Base-by-base conservation (phyloP, 192 early-diverging fungal genomes). In the Backusella tuberculispora region DNA sequence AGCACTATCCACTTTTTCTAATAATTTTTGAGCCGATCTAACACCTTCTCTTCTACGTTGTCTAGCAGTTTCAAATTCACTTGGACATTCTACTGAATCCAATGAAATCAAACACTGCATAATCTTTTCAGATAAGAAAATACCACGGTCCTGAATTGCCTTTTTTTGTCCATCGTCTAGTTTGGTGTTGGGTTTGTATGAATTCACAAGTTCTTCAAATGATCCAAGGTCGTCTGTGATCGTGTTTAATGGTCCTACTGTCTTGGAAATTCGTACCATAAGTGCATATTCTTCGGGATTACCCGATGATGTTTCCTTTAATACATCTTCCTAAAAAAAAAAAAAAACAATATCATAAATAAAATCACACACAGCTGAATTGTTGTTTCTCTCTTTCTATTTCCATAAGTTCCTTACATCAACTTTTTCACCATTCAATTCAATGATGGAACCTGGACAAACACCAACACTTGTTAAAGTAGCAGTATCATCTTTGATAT, bases 11-110 rank as follows among this genome's bases (percentile, higher is more conserved):
- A 94, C 81, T 66, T 86, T 78, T 76, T 96, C 95, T 79, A 96
- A 79, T 83, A 87, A 83, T 56, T 80, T 85, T 81, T 96, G 94
- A 29, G 91, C 84, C 67, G 85, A 82, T 76, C 86, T 83, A 68
- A 96, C 94, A 29, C 89, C 92, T 83, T 94, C 92, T 67, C 90
- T 84, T 80, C 95, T 80, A 80, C 88, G 90, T 77, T 89, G 83
- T 38, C 95, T 80, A 9, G 92, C 92, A 29, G 86, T 86, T 26
- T 92, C 90, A 65, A 92, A 88, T 2, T 90, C 91, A 5, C 85
- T 83, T 46, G 87, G 85, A 47, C 88, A 90, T 29, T 79, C 84
- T 6, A 95, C 90, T 9, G 87, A 83, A 78, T 96, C 95, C 10
- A 96, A 74, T 43, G 89, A 87, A 19, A 96, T 75, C 69, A 96